Evolutionary conservation across 805 yeast genomes (phyloP).

Genomic region (Monosporozyma aerobia): DNA sequence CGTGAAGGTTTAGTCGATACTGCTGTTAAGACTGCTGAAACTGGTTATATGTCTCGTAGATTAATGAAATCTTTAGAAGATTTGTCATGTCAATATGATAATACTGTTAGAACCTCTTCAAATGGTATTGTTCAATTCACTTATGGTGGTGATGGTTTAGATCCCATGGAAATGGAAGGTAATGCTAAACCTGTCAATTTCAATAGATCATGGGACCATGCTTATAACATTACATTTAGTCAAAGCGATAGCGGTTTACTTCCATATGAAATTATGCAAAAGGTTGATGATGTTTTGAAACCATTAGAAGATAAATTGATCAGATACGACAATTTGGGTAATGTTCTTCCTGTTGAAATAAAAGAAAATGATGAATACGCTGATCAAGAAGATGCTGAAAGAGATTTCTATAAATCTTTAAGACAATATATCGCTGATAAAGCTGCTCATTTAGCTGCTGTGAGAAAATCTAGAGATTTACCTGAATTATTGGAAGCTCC

Average conservation of each 20-base stretch:
- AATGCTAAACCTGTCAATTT: constrained; percentile 95
- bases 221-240: constrained; percentile 61
- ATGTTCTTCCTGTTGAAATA: constrained; percentile 36
- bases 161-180: constrained; percentile 98
- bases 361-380: constrained; percentile 49
- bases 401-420: constrained; percentile 72
- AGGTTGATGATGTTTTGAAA: constrained; percentile 44
- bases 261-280: constrained; percentile 59
- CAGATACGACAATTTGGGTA: constrained; percentile 69
- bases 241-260: constrained; percentile 44
- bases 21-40: constrained; percentile 98
- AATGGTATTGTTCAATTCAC: constrained; percentile 96
- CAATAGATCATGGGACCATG: constrained; percentile 89
- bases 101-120: constrained; percentile 88
- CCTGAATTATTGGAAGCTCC: constrained; percentile 36
- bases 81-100: constrained; percentile 85
- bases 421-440: constrained; percentile 52
- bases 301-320: constrained; percentile 54
- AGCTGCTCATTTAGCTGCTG: constrained; percentile 45
- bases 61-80: constrained; percentile 97
- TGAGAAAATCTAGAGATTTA: constrained; percentile 49
- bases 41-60: constrained; percentile 97
- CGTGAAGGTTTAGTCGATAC: constrained; percentile 99
- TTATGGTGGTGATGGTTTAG: constrained; percentile 97
- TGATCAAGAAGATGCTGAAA: constrained; percentile 81